Evolutionary conservation across 768 basidiomycete species (phyloP).

Genomic region (Hypholoma fasciculare): DNA sequence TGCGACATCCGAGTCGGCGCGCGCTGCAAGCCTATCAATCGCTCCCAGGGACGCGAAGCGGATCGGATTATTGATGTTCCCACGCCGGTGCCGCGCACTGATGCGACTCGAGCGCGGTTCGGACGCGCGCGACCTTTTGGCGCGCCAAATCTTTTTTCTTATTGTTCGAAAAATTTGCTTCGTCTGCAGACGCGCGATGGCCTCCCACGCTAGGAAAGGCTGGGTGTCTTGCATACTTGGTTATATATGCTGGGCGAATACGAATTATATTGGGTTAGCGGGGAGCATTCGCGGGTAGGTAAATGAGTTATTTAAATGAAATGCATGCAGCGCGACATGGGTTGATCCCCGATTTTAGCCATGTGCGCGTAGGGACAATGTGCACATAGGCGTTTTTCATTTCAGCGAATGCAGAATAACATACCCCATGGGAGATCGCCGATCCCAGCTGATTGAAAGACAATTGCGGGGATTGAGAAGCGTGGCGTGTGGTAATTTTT

Average conservation of each 20-base stretch:
- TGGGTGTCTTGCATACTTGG: no score
- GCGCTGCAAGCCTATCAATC: background rate
- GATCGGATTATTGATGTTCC: background rate
- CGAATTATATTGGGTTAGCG: no score
- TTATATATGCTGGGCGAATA: no score
- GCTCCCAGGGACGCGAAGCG: background rate
- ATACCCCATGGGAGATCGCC: background rate
- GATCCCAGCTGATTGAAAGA: constrained; percentile 5
- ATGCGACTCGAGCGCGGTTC: no score
- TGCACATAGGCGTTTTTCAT: background rate
- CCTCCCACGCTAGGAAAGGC: no score
- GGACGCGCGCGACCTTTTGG: no score
- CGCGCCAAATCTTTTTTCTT: no score
- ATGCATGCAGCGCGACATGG: no score
- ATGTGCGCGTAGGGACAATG: background rate
- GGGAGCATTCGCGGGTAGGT: no score
- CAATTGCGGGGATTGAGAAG: constrained; percentile 9
- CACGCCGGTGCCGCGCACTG: background rate
- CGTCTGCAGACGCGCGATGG: no score
- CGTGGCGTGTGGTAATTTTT: background rate
- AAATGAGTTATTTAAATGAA: no score
- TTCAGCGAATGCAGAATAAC: background rate
- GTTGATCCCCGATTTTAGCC: background rate
- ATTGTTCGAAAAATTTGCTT: no score
- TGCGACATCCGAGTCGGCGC: constrained; percentile 13